Conservation (phyloP, 306 rosid species). For the Dalbergia cochinchinensis region DNA sequence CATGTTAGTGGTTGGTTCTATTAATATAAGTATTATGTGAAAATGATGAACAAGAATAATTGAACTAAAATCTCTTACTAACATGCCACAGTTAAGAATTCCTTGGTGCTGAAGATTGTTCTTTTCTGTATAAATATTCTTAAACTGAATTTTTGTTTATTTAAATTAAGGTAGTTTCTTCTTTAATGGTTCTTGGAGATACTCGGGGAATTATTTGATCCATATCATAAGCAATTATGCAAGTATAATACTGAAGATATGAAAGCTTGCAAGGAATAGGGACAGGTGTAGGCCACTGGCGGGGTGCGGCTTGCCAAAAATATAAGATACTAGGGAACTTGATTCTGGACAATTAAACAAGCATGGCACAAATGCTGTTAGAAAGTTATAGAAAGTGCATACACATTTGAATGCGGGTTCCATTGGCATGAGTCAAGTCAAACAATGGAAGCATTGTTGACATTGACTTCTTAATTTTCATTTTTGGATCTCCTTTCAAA, state of each 20-base stretch:
- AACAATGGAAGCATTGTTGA: constrained; percentile 12
- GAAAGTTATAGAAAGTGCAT: not conserved
- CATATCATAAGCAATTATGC: not conserved
- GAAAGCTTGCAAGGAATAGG: not conserved
- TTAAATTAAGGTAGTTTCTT: not conserved
- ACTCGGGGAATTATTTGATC: not conserved
- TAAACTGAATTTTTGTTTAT: too few species aligned
- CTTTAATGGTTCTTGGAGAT: not conserved
- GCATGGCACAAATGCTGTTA: constrained; percentile 30
- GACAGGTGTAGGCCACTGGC: not conserved
- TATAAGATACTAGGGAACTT: constrained; percentile 20
- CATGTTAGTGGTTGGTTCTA: not conserved
- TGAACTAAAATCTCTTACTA: too few species aligned
- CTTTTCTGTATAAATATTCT: not conserved
- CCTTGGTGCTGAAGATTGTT: not conserved
- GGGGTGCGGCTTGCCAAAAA: not conserved
- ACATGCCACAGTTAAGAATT: too few species aligned
- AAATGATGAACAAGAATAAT: not conserved
- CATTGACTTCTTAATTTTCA: not conserved
- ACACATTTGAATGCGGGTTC: constrained; percentile 24
- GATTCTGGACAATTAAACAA: constrained; percentile 34
- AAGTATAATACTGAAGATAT: not conserved
- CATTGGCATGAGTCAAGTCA: constrained; percentile 20
- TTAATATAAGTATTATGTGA: too few species aligned
- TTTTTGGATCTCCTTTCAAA: not conserved